Conservation (phyloP, 2,329 filamentous ascomycete species). For the Arthrobotrys iridis region DNA sequence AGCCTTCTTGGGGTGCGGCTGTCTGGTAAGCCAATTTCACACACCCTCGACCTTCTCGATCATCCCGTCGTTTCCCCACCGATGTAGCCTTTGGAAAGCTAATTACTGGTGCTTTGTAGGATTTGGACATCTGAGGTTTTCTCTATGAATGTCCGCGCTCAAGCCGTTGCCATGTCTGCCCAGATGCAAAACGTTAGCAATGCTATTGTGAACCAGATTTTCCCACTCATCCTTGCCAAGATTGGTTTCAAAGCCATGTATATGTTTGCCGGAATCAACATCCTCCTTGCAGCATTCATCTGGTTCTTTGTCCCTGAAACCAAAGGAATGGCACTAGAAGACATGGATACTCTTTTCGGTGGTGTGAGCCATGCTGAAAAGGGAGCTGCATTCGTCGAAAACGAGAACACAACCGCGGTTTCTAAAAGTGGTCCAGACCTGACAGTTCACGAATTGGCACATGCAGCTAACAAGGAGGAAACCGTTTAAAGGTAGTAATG, state of each 20-base stretch:
- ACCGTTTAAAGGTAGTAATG: not conserved
- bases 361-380: conserved; percentile 69
- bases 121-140: conserved; percentile 77
- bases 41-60: not conserved
- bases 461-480: conserved; percentile 1
- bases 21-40: conserved; percentile 27
- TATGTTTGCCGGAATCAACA: conserved; percentile 53
- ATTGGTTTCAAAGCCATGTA: conserved; percentile 54
- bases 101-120: conserved; percentile 60
- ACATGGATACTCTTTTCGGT: conserved; percentile 69
- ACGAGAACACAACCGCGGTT: not conserved
- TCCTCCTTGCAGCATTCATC: conserved; percentile 38
- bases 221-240: conserved; percentile 30
- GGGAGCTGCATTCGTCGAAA: conserved; percentile 65
- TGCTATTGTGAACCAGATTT: conserved; percentile 40
- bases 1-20: conserved; percentile 61
- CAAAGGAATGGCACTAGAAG: conserved; percentile 64
- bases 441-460: conserved; percentile 1
- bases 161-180: conserved; percentile 74
- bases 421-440: conserved; percentile 3
- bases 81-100: not conserved
- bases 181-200: conserved; percentile 58
- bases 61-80: too few relatives aligned
- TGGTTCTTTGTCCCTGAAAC: conserved; percentile 53
- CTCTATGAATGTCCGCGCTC: conserved; percentile 76